phyloP scores from a whole-genome alignment of 192 early-diverging fungal species.

The Diversispora eburnea region DNA sequence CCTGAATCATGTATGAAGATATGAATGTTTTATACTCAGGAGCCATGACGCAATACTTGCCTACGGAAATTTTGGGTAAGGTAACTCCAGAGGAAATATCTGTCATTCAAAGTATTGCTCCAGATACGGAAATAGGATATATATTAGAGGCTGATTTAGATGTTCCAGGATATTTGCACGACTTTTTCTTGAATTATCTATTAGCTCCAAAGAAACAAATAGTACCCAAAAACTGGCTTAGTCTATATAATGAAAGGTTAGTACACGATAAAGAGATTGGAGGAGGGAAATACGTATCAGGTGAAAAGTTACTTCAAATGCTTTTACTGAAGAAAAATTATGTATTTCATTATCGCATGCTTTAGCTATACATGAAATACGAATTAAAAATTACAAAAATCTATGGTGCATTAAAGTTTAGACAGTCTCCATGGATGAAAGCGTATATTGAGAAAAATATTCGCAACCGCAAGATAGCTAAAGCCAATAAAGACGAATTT shows the following conservation, averaged over 20 bases:
- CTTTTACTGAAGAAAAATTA: conserved; percentile 22
- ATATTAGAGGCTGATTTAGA: conserved; percentile 16
- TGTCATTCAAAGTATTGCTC: conserved; percentile 6
- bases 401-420: conserved; percentile 11
- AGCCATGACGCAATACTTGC: conserved; percentile 20
- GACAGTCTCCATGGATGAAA: conserved; percentile 24
- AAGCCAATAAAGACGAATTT: conserved; percentile 18
- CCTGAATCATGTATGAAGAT: conserved; percentile 13
- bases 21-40: conserved; percentile 29
- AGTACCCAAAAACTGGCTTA: conserved; percentile 21
- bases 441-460: conserved; percentile 26
- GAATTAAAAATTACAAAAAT: conserved; percentile 20
- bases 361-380: conserved; percentile 9
- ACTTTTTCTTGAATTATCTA: conserved; percentile 9
- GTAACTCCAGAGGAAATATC: conserved; percentile 12
- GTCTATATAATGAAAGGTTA: conserved; percentile 20
- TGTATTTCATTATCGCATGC: conserved; percentile 4
- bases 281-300: conserved; percentile 2
- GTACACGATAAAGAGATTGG: conserved; percentile 14
- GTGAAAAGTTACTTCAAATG: conserved; percentile 13
- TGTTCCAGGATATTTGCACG: conserved; percentile 16
- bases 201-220: conserved; percentile 14
- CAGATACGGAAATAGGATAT: conserved; percentile 18
- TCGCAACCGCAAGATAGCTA: conserved; percentile 19
- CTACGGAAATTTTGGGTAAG: conserved; percentile 20